phyloP scores from a whole-genome alignment of 805 yeast species.

The Tetrapisispora namnaoensis region DNA sequence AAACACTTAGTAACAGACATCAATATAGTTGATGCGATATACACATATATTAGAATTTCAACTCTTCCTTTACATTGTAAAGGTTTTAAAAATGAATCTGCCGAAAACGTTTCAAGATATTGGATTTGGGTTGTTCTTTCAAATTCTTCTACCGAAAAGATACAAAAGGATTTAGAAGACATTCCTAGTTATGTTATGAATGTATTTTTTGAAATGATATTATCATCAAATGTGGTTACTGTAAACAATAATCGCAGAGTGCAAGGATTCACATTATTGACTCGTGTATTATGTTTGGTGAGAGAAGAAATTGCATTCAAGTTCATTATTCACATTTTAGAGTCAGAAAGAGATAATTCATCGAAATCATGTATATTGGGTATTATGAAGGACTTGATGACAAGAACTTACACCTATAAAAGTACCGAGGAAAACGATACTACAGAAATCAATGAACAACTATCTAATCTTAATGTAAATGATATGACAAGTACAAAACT shows the following conservation, averaged over 20 bases:
- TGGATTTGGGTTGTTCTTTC: conserved; percentile 33
- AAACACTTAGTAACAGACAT: conserved; percentile 14
- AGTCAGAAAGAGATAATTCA: conserved; percentile 54
- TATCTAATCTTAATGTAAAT: conserved; percentile 3
- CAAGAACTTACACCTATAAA: conserved; percentile 24
- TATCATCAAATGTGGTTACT: conserved; percentile 31
- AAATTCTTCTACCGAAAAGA: conserved; percentile 12
- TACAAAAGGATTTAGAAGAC: conserved; percentile 8
- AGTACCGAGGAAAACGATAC: neutral
- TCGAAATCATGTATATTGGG: conserved; percentile 53
- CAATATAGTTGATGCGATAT: conserved; percentile 27
- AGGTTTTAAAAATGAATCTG: conserved; percentile 14
- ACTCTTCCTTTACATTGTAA: conserved; percentile 32
- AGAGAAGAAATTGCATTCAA: conserved; percentile 48
- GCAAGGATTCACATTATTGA: conserved; percentile 50
- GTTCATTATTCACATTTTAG: conserved; percentile 55
- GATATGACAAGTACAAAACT: neutral
- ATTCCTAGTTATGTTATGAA: conserved; percentile 29
- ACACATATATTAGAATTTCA: conserved; percentile 33
- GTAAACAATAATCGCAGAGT: conserved; percentile 32
- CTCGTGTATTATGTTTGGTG: conserved; percentile 49
- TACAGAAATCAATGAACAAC: neutral
- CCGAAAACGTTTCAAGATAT: conserved; percentile 25
- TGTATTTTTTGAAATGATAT: conserved; percentile 35
- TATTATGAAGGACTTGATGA: conserved; percentile 57